These are phyloP conservation scores for Coelastrella sp. DNA, from an alignment of 139 green algal species.

Conservation along the genomic window DNA sequence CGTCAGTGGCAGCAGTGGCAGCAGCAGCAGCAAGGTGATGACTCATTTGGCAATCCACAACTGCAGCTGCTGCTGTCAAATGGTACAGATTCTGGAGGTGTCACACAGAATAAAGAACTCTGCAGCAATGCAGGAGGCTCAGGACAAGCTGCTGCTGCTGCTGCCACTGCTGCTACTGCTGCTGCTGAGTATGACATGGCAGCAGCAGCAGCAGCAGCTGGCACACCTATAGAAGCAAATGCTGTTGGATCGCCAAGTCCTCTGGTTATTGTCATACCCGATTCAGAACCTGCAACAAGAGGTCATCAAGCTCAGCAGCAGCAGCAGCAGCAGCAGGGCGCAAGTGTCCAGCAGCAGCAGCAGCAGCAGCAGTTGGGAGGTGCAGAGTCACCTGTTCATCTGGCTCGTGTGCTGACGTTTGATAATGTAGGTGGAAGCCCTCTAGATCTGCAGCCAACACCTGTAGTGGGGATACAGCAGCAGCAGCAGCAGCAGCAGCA, in stretches of 20 bases:
- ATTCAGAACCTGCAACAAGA: not conserved
- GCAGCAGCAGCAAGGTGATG: slow-evolving; percentile 20
- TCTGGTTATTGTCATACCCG: not conserved
- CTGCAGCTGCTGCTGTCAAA: slow-evolving; percentile 28
- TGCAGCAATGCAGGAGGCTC: not conserved
- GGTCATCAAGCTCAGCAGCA: not conserved
- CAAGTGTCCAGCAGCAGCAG: slow-evolving; percentile 16
- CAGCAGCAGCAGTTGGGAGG: slow-evolving; percentile 35
- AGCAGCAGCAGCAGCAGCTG: not conserved
- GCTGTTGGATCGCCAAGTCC: no score
- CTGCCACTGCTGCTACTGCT: slow-evolving; percentile 35
- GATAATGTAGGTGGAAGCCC: not conserved
- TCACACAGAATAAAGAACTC: not conserved
- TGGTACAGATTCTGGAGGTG: not conserved
- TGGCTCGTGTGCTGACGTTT: slow-evolving; percentile 42
- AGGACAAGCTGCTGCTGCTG: slow-evolving; percentile 8
- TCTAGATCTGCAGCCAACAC: slow-evolving; percentile 9
- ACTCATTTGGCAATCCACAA: not conserved
- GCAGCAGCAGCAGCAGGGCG: slow-evolving; percentile 22
- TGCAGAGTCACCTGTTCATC: not conserved
- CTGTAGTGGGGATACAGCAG: not conserved
- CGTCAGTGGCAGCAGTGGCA: slow-evolving; percentile 4
- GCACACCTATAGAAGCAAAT: no score
- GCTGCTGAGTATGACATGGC: not conserved
- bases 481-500: slow-evolving; percentile 33